Evolutionary conservation across 2,329 filamentous ascomycete genomes (phyloP), one percentile per base, ranked within the genome.

Genomic region (Teratosphaeria gauchensis): DNA sequence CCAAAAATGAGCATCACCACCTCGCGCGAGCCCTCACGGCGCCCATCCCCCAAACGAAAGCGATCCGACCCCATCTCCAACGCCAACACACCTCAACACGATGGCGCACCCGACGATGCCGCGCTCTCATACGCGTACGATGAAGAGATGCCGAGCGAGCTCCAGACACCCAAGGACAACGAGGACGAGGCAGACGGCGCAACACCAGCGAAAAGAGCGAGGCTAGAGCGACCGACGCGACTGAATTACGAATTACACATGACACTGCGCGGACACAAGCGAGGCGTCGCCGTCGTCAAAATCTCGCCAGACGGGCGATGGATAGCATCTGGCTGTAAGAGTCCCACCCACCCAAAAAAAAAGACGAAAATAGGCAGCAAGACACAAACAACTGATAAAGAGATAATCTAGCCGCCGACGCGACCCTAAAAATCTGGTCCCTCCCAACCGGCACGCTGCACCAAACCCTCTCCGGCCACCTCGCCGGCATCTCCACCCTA

Each of bases 341-440:
- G 56, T 55, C 55, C 53, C 33, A 54, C 4, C 28, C 53, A 2
- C 30, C 24, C 32, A 48, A 31, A 48, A n/a, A n/a, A n/a, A n/a
- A n/a, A n/a, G n/a, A n/a, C n/a, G n/a, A n/a, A n/a, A n/a, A n/a
- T n/a, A n/a, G n/a, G n/a, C n/a, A n/a, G n/a, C n/a, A n/a, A n/a
- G n/a, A n/a, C n/a, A n/a, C 42, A 11, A 24, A 51, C 16, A 16
- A 38, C 33, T 54, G 51, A 35, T n/a, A n/a, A n/a, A n/a, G n/a
- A 57, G 53, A 38, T 24, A 6, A 7, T 19, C 31, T 64, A 82
- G 80, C 90, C 35, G 90, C 92, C 21, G 94, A 99, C 75, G 88
- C 84, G 57, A 94, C 90, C 7, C 83, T 96, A 70, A 95, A 94
- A 74, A 86, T 97, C 60, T 99, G 94, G 92, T 85, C 92, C 70